Percentiles rank a stretch among this genome's conserved stretches.
Conservation (phyloP, 2,329 filamentous ascomycete species). For the Clonostachys solani region DNA sequence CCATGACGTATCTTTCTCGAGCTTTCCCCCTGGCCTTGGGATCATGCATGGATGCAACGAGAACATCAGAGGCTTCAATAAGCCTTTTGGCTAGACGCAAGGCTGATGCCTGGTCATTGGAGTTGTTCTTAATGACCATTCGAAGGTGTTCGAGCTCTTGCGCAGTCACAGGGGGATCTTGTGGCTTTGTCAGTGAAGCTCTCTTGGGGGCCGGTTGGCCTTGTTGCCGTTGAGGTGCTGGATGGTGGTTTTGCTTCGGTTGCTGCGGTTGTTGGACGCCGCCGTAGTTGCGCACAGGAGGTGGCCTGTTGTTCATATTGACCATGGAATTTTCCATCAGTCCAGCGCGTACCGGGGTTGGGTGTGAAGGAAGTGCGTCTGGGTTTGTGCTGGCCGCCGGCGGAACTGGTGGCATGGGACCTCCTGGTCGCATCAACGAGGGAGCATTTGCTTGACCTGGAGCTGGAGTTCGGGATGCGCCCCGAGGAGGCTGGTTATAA, state of each 20-base stretch:
- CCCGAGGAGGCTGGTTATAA: neutral
- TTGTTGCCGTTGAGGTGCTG: constrained; percentile 9
- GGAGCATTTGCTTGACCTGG: constrained; percentile 14
- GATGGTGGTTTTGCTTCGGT: constrained; percentile 10
- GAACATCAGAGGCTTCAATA: constrained; percentile 75
- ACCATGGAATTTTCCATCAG: constrained; percentile 55
- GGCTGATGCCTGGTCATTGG: constrained; percentile 67
- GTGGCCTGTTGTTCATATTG: constrained; percentile 50
- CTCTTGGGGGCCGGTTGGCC: constrained; percentile 18
- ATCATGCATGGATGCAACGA: constrained; percentile 62
- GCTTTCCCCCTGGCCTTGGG: constrained; percentile 70
- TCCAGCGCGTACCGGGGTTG: constrained; percentile 59
- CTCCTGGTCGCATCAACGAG: neutral
- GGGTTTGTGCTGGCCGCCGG: constrained; percentile 16
- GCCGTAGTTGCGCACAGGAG: constrained; percentile 53
- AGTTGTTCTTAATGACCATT: constrained; percentile 63
- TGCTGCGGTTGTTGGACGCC: constrained; percentile 32
- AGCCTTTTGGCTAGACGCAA: constrained; percentile 77
- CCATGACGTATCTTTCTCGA: constrained; percentile 77
- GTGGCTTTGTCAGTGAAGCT: constrained; percentile 20
- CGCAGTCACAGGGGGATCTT: constrained; percentile 58
- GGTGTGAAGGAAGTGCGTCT: constrained; percentile 54
- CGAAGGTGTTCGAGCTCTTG: constrained; percentile 76
- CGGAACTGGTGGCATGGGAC: neutral
- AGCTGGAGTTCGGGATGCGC: constrained; percentile 14